Evolutionary conservation across 768 basidiomycete species (phyloP), one percentile per base, ranked within the genome.

Genomic region (Lentinus tigrinus): DNA sequence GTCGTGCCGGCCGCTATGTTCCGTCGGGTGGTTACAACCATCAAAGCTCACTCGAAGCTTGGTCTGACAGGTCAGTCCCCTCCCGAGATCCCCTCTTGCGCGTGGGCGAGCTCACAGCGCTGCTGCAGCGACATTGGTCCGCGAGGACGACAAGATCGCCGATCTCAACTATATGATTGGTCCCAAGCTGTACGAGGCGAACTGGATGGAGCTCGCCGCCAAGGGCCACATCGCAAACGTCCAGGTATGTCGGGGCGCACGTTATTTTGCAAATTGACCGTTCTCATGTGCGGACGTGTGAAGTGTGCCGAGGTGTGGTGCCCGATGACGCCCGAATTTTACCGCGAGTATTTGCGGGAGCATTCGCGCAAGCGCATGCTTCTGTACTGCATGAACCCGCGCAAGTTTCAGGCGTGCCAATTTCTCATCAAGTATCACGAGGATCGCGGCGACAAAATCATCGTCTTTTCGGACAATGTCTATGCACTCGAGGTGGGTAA

Each of bases 251-350:
- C 27, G 37, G 46, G 31, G 31, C 31, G 31, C 31, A 31, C 27
- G 48, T 34, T 51, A 14, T 19, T 10, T 24, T 21, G 26, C 28
- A n/a, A 17, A 27, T n/a, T n/a, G 5, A 24, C 11, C n/a, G 21
- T 14, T n/a, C 6, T 34, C 42, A 24, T 26, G 47, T 27, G 37
- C 17, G 39, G 8, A 21, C 31, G 21, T 23, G 49, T 17, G 21
- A 65, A 98, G 93, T 99, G 97, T 70, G 97, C 97, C 16, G 97
- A 99, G 74, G 97, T 99, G 8, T 99, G 97, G 97, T 99, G 97
- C 70, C 93, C 93, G 17, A 98, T 99, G 97, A 96, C 97, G 19
- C 96, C 97, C 5, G 95, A 98, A 71, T 99, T 99, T 72, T 99
- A 98, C 73, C 87, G 93, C 63, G 95, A 99, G 74, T 99, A 99